Evolutionary conservation across 148 eudicot genomes (phyloP).

Genomic region (Hydrangea macrophylla): DNA sequence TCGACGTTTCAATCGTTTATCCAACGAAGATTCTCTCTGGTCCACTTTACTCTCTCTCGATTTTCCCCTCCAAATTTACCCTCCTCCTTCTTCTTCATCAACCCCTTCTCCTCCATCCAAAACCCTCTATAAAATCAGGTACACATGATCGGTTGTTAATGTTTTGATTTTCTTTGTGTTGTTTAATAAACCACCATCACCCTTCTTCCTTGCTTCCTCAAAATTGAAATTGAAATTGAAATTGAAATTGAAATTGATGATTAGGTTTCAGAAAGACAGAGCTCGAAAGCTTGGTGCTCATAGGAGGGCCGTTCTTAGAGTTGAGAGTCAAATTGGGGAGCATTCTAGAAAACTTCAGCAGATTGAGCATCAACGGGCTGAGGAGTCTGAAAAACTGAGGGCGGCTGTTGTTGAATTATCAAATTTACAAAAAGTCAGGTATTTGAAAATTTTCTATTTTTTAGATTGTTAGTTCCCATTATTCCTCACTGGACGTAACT

Average conservation of each 20-base stretch:
- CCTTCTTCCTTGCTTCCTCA: too few species aligned
- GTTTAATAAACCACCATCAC: too few species aligned
- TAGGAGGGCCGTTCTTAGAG: constrained; percentile 57
- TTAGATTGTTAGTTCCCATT: too few species aligned
- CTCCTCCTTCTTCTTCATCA: constrained; percentile 15
- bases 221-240: not conserved
- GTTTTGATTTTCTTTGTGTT: too few species aligned
- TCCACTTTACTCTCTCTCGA: constrained; percentile 50
- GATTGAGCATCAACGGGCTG: constrained; percentile 25
- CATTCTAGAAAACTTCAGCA: constrained; percentile 42
- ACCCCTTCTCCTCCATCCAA: constrained; percentile 25
- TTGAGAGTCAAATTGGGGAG: constrained; percentile 62
- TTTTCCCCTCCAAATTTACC: constrained; percentile 29
- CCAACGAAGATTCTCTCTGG: constrained; percentile 61
- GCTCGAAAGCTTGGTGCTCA: constrained; percentile 53
- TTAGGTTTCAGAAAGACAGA: constrained; percentile 71
- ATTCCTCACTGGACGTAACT: too few species aligned
- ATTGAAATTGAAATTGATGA: not conserved
- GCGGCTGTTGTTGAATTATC: constrained; percentile 44
- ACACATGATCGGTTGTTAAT: not conserved
- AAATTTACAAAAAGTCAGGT: constrained; percentile 58
- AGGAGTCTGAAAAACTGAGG: constrained; percentile 50
- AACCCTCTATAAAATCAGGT: constrained; percentile 51
- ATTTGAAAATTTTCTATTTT: too few species aligned
- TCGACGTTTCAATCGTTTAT: constrained; percentile 47